Evolutionary conservation across 176 grass and related monocot species (phyloP).

Genomic region (Themeda triandra): DNA sequence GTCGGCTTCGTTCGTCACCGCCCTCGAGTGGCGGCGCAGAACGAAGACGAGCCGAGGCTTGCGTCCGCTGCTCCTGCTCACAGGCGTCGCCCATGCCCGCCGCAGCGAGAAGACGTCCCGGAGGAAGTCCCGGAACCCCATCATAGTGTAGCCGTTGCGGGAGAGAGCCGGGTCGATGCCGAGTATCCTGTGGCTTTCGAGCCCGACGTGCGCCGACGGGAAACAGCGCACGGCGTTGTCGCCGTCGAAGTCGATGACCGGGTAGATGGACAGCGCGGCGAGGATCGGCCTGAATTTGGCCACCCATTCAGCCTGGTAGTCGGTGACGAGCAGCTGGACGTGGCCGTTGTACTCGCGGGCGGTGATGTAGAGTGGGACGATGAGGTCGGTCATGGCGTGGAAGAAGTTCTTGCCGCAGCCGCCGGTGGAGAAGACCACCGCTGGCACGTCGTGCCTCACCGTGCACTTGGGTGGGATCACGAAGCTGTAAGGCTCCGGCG

Average conservation of each 20-base stretch:
- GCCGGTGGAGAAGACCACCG: conserved; percentile 61
- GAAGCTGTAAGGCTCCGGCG: background rate
- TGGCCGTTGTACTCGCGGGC: conserved; percentile 30
- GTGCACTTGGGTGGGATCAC: conserved; percentile 31
- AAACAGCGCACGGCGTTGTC: conserved; percentile 60
- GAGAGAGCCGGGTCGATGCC: conserved; percentile 39
- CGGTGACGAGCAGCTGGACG: conserved; percentile 52
- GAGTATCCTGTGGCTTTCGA: conserved; percentile 52
- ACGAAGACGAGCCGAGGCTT: conserved; percentile 61
- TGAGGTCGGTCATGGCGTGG: conserved; percentile 61
- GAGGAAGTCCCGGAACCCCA: conserved; percentile 59
- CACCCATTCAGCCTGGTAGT: conserved; percentile 26
- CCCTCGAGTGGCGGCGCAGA: conserved; percentile 42
- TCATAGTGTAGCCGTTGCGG: conserved; percentile 41
- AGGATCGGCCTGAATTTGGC: conserved; percentile 42
- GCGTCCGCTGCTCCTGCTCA: background rate
- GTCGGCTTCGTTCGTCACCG: conserved; percentile 35
- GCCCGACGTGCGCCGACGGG: conserved; percentile 37
- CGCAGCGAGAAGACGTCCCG: conserved; percentile 35
- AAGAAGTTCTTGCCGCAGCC: conserved; percentile 61
- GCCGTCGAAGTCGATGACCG: conserved; percentile 45
- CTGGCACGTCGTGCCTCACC: conserved; percentile 38
- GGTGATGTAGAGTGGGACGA: conserved; percentile 65
- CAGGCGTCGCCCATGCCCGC: background rate
- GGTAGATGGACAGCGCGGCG: conserved; percentile 30